Evolutionary conservation across 1,284 basidiomycete genomes (phyloP).

Genomic region (Marasmius tenuissimus): DNA sequence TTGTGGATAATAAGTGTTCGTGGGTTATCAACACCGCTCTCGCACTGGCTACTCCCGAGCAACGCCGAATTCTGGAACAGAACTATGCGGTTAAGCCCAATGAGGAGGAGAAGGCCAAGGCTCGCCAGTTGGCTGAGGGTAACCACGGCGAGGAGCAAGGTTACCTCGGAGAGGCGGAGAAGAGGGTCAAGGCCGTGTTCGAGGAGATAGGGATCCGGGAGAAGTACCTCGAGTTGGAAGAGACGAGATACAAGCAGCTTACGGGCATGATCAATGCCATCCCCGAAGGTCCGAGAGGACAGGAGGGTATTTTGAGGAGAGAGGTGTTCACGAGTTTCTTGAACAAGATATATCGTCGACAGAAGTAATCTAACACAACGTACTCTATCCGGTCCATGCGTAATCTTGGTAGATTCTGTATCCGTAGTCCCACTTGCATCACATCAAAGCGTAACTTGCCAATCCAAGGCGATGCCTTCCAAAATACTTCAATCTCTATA

Average conservation of each 20-base stretch:
- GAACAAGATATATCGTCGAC: constrained; percentile 87
- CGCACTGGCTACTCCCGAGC: constrained; percentile 52
- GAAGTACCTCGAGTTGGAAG: constrained; percentile 80
- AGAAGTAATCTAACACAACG: constrained; percentile 52
- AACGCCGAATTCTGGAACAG: constrained; percentile 61
- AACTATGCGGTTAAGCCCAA: constrained; percentile 89
- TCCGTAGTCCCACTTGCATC: no score
- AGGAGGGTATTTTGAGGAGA: constrained; percentile 62
- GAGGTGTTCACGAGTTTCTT: constrained; percentile 87
- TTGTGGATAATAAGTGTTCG: constrained; percentile 98
- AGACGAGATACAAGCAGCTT: constrained; percentile 68
- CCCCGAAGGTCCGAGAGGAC: constrained; percentile 46
- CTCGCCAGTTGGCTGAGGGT: background rate
- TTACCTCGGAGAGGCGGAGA: constrained; percentile 39
- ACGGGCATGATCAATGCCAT: constrained; percentile 68
- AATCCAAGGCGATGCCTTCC: no score
- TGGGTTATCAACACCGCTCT: constrained; percentile 96
- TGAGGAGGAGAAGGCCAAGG: constrained; percentile 27
- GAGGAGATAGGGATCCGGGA: constrained; percentile 69
- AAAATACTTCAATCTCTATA: no score
- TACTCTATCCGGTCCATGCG: background rate
- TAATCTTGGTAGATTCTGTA: background rate
- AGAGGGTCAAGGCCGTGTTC: constrained; percentile 77
- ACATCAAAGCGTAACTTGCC: no score
- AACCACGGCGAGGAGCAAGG: constrained; percentile 14